Evolutionary conservation across 345 rosid species (phyloP).

Genomic region (Eucalyptus polybractea): DNA sequence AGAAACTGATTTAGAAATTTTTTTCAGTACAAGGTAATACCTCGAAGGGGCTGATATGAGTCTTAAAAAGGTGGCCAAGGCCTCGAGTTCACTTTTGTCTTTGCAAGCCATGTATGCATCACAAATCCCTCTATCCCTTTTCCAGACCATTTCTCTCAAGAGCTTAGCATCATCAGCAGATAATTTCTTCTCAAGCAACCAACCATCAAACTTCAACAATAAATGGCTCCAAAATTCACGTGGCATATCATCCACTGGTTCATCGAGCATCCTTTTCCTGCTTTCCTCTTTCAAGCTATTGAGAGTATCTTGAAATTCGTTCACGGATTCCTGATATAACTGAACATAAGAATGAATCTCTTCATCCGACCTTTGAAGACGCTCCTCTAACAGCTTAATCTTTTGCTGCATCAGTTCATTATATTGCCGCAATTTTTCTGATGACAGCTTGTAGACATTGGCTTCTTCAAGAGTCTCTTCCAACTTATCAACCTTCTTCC

Average conservation of each 20-base stretch:
- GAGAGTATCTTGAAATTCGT: slow-evolving; percentile 81
- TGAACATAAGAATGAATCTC: slow-evolving; percentile 65
- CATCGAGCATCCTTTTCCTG: slow-evolving; percentile 44
- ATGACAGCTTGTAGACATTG: slow-evolving; percentile 51
- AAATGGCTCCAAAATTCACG: slow-evolving; percentile 86
- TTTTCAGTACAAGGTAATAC: slow-evolving; percentile 12
- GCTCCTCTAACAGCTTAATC: slow-evolving; percentile 73
- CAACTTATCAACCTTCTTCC: slow-evolving; percentile 65
- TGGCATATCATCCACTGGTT: slow-evolving; percentile 76
- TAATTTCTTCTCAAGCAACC: slow-evolving; percentile 87
- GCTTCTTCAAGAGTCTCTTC: slow-evolving; percentile 80
- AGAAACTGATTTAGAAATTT: neutral
- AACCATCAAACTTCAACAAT: slow-evolving; percentile 80
- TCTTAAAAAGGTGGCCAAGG: slow-evolving; percentile 46
- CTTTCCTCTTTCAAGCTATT: slow-evolving; percentile 67
- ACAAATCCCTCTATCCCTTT: slow-evolving; percentile 46
- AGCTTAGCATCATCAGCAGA: slow-evolving; percentile 43
- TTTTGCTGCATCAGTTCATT: slow-evolving; percentile 83
- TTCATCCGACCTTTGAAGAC: slow-evolving; percentile 78
- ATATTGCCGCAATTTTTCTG: slow-evolving; percentile 62
- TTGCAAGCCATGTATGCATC: slow-evolving; percentile 54
- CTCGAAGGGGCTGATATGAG: slow-evolving; percentile 48
- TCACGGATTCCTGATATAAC: slow-evolving; percentile 73
- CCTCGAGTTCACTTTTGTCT: slow-evolving; percentile 59
- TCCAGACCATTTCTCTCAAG: slow-evolving; percentile 82